Evolutionary conservation across 2,329 filamentous ascomycete genomes (phyloP).

Genomic region (Talaromyces sp.): DNA sequence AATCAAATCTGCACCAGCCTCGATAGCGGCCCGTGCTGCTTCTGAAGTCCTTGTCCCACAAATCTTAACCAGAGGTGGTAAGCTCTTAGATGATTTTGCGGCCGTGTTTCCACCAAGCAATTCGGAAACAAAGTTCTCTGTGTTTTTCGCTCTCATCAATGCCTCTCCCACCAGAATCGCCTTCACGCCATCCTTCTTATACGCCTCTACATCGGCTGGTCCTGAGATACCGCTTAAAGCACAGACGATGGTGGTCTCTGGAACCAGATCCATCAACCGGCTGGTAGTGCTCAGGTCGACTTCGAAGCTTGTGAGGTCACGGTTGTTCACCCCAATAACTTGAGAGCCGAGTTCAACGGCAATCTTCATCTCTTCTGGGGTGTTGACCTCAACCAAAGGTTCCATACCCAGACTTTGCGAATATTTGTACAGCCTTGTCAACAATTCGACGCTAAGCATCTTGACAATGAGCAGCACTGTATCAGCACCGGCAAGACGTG

Average conservation of each 20-base stretch:
- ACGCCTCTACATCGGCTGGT: slow-evolving; percentile 81
- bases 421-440: slow-evolving; percentile 81
- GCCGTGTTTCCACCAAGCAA: slow-evolving; percentile 63
- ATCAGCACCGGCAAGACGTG: slow-evolving; percentile 86
- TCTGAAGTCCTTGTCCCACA: slow-evolving; percentile 85
- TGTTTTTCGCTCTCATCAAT: slow-evolving; percentile 86
- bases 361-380: slow-evolving; percentile 83
- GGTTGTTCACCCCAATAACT: slow-evolving; percentile 96
- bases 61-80: slow-evolving; percentile 77
- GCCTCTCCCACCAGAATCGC: slow-evolving; percentile 94
- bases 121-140: slow-evolving; percentile 76
- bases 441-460: slow-evolving; percentile 77
- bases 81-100: slow-evolving; percentile 20
- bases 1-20: slow-evolving; percentile 85
- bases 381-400: slow-evolving; percentile 95
- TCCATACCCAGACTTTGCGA: slow-evolving; percentile 93
- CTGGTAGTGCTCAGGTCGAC: slow-evolving; percentile 92
- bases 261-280: slow-evolving; percentile 81
- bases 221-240: slow-evolving; percentile 92
- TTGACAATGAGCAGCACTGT: slow-evolving; percentile 96
- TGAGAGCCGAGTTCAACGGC: slow-evolving; percentile 83
- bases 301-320: slow-evolving; percentile 93
- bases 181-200: slow-evolving; percentile 84
- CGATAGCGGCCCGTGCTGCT: slow-evolving; percentile 74
- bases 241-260: slow-evolving; percentile 81